These are phyloP conservation scores for Phytophthora citrophthora DNA, from an alignment of 352 stramenopile species.

Conservation along the genomic window DNA sequence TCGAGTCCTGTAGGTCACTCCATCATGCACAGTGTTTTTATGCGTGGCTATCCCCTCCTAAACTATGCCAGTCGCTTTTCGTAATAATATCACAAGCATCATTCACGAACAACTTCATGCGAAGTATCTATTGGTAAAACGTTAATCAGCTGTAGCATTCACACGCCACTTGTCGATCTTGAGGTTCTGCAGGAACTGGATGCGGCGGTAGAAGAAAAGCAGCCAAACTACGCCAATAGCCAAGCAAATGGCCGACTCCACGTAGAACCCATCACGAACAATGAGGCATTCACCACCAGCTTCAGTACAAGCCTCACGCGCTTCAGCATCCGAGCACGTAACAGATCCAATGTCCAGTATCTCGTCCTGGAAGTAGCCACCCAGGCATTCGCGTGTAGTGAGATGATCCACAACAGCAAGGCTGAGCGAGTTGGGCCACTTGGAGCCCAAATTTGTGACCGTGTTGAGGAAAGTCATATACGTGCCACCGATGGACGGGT, in stretches of 20 bases:
- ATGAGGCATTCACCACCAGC: slow-evolving; percentile 78
- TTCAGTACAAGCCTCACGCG: slow-evolving; percentile 60
- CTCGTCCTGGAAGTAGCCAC: slow-evolving; percentile 70
- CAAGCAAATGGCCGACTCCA: slow-evolving; percentile 78
- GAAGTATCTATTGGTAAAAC: slow-evolving; percentile 30
- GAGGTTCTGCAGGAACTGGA: slow-evolving; percentile 80
- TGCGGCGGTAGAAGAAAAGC: slow-evolving; percentile 68
- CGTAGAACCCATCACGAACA: slow-evolving; percentile 81
- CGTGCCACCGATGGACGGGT: slow-evolving; percentile 97
- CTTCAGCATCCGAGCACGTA: slow-evolving; percentile 80
- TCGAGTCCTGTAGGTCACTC: slow-evolving; percentile 13
- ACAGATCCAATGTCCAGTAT: slow-evolving; percentile 76
- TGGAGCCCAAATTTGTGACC: slow-evolving; percentile 97
- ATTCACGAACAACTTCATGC: slow-evolving; percentile 7
- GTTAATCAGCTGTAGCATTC: slow-evolving; percentile 41
- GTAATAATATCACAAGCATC: slow-evolving; percentile 39
- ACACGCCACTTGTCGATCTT: slow-evolving; percentile 88
- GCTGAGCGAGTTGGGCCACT: slow-evolving; percentile 91
- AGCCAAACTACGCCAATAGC: slow-evolving; percentile 76
- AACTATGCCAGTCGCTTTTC: slow-evolving; percentile 34
- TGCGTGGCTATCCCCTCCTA: slow-evolving; percentile 24
- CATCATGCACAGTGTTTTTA: slow-evolving; percentile 16
- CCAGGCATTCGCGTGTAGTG: slow-evolving; percentile 81
- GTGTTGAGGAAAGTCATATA: slow-evolving; percentile 99
- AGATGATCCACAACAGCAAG: slow-evolving; percentile 84